Evolutionary conservation across 1,284 basidiomycete genomes (phyloP).

Genomic region (Ganoderma meredithae): DNA sequence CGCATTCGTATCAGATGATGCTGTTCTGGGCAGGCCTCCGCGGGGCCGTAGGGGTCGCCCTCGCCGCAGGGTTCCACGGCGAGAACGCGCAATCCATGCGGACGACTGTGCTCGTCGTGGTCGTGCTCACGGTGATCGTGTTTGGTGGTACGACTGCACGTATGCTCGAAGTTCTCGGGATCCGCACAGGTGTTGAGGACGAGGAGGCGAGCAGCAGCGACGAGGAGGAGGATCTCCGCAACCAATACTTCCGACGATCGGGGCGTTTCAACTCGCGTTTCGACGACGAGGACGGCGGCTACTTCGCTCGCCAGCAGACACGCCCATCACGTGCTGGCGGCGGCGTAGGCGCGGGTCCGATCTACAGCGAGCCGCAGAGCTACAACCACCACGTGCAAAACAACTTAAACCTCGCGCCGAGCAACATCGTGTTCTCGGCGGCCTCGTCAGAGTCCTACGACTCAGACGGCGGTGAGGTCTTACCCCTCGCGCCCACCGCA

Average conservation of each 20-base stretch:
- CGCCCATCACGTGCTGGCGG: slow-evolving; percentile 40
- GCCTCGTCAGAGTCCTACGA: slow-evolving; percentile 78
- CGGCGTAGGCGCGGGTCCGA: slow-evolving; percentile 41
- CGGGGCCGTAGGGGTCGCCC: slow-evolving; percentile 96
- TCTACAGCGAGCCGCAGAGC: slow-evolving; percentile 48
- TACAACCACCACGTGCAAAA: slow-evolving; percentile 69
- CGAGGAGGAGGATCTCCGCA: slow-evolving; percentile 65
- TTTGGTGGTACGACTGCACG: slow-evolving; percentile 97
- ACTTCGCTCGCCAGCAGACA: slow-evolving; percentile 46
- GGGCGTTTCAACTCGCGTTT: slow-evolving; percentile 44
- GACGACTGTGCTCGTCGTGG: slow-evolving; percentile 95
- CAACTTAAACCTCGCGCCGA: slow-evolving; percentile 16
- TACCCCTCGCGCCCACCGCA: slow-evolving; percentile 71
- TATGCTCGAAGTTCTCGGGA: slow-evolving; percentile 98
- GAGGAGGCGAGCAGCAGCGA: slow-evolving; percentile 84
- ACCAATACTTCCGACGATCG: slow-evolving; percentile 41
- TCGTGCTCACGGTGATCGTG: slow-evolving; percentile 93
- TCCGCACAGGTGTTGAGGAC: slow-evolving; percentile 95
- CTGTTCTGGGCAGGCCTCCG: slow-evolving; percentile 98
- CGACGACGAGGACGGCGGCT: slow-evolving; percentile 61
- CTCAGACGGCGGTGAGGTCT: slow-evolving; percentile 77
- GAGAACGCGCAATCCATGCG: slow-evolving; percentile 90
- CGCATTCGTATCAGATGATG: slow-evolving; percentile 98
- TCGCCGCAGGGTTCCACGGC: slow-evolving; percentile 95
- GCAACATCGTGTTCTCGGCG: slow-evolving; percentile 56